Evolutionary conservation across 2,329 filamentous ascomycete species (phyloP).

Genomic region (Xylaria sp.): DNA sequence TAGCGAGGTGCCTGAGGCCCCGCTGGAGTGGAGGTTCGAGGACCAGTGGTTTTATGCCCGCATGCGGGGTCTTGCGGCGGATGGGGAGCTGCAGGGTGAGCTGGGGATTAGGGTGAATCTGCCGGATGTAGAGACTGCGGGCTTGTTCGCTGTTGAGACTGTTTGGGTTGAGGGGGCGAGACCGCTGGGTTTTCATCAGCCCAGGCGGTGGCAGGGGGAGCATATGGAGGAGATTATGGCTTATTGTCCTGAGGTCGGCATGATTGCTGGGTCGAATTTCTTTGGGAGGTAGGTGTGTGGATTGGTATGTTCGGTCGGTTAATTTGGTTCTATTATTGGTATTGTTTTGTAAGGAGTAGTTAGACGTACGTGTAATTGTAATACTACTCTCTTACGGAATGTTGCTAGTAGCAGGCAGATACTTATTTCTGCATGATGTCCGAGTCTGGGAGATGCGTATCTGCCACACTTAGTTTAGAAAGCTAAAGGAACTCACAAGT

Average conservation of each 20-base stretch:
- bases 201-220: conserved; percentile 40
- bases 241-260: conserved; percentile 50
- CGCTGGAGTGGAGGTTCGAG: conserved; percentile 42
- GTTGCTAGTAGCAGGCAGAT: background rate
- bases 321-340: background rate
- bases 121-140: conserved; percentile 44
- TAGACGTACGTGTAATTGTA: background rate
- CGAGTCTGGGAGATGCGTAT: background rate
- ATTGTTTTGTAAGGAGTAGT: background rate
- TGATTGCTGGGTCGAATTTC: conserved; percentile 37
- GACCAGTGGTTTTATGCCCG: conserved; percentile 50
- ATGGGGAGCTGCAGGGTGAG: conserved; percentile 14
- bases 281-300: conserved; percentile 19
- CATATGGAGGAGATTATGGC: conserved; percentile 45
- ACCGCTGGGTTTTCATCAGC: conserved; percentile 48
- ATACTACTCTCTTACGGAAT: background rate
- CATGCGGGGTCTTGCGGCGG: conserved; percentile 10
- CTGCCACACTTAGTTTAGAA: background rate
- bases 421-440: background rate
- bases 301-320: background rate
- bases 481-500: background rate
- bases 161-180: conserved; percentile 45
- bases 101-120: conserved; percentile 35
- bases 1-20: conserved; percentile 37
- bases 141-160: conserved; percentile 48